Evolutionary conservation across 352 stramenopile species (phyloP).

Genomic region (Phytopythium boreale): DNA sequence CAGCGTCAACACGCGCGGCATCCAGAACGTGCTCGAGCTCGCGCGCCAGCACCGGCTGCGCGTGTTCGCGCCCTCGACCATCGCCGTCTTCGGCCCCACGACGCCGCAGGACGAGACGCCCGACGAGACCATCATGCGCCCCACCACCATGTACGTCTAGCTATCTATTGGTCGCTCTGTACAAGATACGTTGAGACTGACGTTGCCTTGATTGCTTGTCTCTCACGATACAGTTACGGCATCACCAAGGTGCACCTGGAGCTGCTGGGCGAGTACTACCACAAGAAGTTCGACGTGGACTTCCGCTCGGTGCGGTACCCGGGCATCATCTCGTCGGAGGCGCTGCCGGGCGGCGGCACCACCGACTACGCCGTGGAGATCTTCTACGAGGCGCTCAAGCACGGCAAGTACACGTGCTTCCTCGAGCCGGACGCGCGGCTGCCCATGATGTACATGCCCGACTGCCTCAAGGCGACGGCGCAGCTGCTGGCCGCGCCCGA

Average conservation of each 20-base stretch:
- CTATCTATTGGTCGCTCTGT: not conserved
- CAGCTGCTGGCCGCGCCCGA: slow-evolving; percentile 73
- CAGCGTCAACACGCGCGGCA: slow-evolving; percentile 86
- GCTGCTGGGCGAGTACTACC: slow-evolving; percentile 91
- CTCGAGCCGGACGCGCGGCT: slow-evolving; percentile 70
- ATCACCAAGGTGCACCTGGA: slow-evolving; percentile 93
- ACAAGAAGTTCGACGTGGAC: slow-evolving; percentile 90
- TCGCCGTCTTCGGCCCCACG: slow-evolving; percentile 87
- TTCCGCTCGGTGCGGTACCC: slow-evolving; percentile 91
- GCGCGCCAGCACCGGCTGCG: slow-evolving; percentile 84
- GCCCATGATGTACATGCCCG: slow-evolving; percentile 95
- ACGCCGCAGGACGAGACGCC: slow-evolving; percentile 84
- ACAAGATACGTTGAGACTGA: not conserved
- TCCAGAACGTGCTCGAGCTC: slow-evolving; percentile 90
- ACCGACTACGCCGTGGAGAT: slow-evolving; percentile 93
- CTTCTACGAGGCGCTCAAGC: slow-evolving; percentile 89
- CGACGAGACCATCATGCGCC: slow-evolving; percentile 89
- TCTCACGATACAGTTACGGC: slow-evolving; percentile 41
- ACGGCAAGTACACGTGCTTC: slow-evolving; percentile 90
- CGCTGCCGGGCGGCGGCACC: slow-evolving; percentile 78
- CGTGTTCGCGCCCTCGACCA: slow-evolving; percentile 90
- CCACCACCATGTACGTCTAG: slow-evolving; percentile 86
- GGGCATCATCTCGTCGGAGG: slow-evolving; percentile 88
- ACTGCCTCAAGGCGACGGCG: slow-evolving; percentile 87
- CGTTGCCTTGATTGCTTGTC: not conserved